Percentiles rank a stretch among this genome's conserved stretches.
Evolutionary conservation across 139 green algal genomes (phyloP).

Genomic region (Ulvella scutata): DNA sequence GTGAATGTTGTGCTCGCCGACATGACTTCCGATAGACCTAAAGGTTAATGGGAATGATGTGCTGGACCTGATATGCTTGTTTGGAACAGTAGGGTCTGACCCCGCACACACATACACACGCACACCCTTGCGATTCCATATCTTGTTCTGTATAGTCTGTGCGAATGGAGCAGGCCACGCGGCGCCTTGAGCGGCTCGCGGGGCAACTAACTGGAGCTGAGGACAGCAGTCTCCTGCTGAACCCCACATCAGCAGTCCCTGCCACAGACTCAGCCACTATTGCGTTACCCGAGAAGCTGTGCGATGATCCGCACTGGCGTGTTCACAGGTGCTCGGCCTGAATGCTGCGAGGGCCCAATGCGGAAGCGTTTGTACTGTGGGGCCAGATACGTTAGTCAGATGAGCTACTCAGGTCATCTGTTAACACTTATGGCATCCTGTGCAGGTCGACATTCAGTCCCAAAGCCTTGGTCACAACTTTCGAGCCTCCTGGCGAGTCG

Average conservation of each 20-base stretch:
- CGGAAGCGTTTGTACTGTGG: background rate
- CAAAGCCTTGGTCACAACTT: slow-evolving; percentile 56
- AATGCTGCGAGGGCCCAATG: background rate
- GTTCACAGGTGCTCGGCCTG: slow-evolving; percentile 44
- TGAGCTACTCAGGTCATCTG: background rate
- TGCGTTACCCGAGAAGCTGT: slow-evolving; percentile 57
- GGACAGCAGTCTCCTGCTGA: too few relatives aligned
- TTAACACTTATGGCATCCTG: background rate
- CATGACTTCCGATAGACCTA: too few relatives aligned
- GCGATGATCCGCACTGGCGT: slow-evolving; percentile 40
- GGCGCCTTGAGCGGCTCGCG: too few relatives aligned
- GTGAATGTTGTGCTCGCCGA: too few relatives aligned
- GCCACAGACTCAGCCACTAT: slow-evolving; percentile 12
- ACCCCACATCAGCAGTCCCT: background rate
- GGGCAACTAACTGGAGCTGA: too few relatives aligned
- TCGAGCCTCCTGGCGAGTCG: slow-evolving; percentile 46
- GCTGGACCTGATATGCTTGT: too few relatives aligned
- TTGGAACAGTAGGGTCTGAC: too few relatives aligned
- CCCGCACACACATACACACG: too few relatives aligned
- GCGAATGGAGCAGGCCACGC: too few relatives aligned
- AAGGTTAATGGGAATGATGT: too few relatives aligned
- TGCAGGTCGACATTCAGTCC: slow-evolving; percentile 44
- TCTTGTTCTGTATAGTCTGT: too few relatives aligned
- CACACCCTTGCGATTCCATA: too few relatives aligned
- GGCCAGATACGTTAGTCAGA: background rate